phyloP scores from a whole-genome alignment of 2,329 filamentous ascomycete species.

The Clonostachys sp. region DNA sequence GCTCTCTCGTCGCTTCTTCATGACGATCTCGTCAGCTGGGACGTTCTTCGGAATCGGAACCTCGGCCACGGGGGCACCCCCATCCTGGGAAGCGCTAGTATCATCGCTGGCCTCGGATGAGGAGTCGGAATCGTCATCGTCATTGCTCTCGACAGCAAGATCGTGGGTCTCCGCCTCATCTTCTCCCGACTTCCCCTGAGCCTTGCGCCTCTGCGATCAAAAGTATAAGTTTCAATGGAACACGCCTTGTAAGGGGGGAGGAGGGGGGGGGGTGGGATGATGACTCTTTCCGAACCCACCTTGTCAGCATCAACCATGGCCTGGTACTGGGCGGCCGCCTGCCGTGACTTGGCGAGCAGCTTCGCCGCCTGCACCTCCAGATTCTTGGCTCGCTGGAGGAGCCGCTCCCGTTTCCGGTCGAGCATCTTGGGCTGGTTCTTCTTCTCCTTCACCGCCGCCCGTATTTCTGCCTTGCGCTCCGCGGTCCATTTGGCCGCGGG shows the following conservation, averaged over 20 bases:
- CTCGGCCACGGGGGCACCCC: slow-evolving; percentile 2
- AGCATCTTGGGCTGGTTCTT: slow-evolving; percentile 19
- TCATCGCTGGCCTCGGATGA: slow-evolving; percentile 3
- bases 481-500: slow-evolving; percentile 9
- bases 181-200: slow-evolving; percentile 12
- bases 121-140: background rate
- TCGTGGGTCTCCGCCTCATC: slow-evolving; percentile 7
- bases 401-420: slow-evolving; percentile 29
- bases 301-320: slow-evolving; percentile 6
- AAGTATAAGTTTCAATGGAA: too few relatives aligned
- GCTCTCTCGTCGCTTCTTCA: slow-evolving; percentile 22
- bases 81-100: slow-evolving; percentile 8
- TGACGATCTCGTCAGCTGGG: slow-evolving; percentile 19
- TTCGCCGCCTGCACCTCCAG: slow-evolving; percentile 32
- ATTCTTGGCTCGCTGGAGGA: slow-evolving; percentile 31
- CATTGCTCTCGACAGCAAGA: background rate
- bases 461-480: slow-evolving; percentile 5
- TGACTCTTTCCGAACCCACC: slow-evolving; percentile 1
- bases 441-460: slow-evolving; percentile 10
- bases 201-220: slow-evolving; percentile 1
- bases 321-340: slow-evolving; percentile 18
- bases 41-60: slow-evolving; percentile 9
- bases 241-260: too few relatives aligned
- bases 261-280: too few relatives aligned
- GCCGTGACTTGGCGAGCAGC: slow-evolving; percentile 33